Evolutionary conservation across 768 basidiomycete species (phyloP), one percentile per base, ranked within the genome.

Genomic region (Naganishia randhawae): DNA sequence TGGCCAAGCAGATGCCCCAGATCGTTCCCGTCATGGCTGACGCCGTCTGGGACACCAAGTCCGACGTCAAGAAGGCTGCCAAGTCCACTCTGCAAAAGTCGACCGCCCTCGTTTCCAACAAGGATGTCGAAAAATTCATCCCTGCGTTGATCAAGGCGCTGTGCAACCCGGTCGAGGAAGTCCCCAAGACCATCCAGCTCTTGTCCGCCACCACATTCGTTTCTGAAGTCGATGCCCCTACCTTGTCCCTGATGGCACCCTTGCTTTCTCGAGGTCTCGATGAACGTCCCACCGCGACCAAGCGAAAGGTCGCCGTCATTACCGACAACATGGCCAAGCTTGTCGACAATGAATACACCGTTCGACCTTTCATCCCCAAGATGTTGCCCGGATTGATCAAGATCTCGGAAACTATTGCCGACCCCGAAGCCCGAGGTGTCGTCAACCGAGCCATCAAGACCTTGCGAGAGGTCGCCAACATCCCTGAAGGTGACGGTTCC

Each of bases 141-240:
- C 92, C 91, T 75, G 94, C 94, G 80, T 87, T 99, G 77, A 94
- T 97, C 82, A 92, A 95, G 82, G 89, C 92, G 80, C 85, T 98
- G 78, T 92, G 97, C 83, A 94, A 99, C 85, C 96, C 96, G 76
- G 92, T 96, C 72, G 95, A 99, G 84, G 96, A 99, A 87, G 94
- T 97, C 68, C 90, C 94, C 76, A 89, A 87, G 76, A 96, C 93
- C 77, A 91, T 97, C 76, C 85, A 85, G 71, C 89, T 95, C 83
- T 92, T 96, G 82, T 92, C 94, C 82, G 87, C 94, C 68, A 97
- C 94, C 82, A 97, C 94, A 81, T 97, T 96, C 88, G 94, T 97
- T 91, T 91, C 94, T 63, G 94, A 97, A 85, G 94, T 97, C 82
- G 94, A 96, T 76, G 92, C 93, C 57, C 86, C 93, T 66, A 96